Evolutionary conservation across 495 filamentous ascomycete species (phyloP).

Genomic region (Penicillium samsonianum): DNA sequence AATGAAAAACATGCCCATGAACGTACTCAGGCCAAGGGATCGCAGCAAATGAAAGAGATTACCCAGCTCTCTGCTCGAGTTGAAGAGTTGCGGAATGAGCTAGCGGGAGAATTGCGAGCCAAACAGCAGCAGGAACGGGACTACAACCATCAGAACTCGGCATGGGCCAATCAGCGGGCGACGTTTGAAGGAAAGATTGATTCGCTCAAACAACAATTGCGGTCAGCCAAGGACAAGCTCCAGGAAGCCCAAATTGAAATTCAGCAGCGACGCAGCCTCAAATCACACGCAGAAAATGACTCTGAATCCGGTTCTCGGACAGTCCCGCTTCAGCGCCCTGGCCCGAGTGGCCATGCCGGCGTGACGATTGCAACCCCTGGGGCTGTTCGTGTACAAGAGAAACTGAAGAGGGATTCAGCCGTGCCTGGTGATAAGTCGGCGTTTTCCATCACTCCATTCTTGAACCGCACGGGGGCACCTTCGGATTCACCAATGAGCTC

Average conservation of each 20-base stretch:
- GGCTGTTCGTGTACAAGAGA: conserved; percentile 58
- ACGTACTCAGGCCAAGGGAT: conserved; percentile 55
- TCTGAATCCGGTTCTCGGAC: conserved; percentile 40
- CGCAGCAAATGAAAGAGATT: conserved; percentile 47
- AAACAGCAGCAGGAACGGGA: conserved; percentile 37
- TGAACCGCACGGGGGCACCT: conserved; percentile 70
- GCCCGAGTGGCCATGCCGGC: conserved; percentile 44
- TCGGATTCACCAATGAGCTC: conserved; percentile 45
- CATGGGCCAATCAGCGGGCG: conserved; percentile 56
- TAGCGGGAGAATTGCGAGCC: conserved; percentile 47
- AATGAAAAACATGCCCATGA: conserved; percentile 71
- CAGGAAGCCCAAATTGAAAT: conserved; percentile 55
- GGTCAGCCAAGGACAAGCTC: conserved; percentile 66
- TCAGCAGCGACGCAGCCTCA: conserved; percentile 41
- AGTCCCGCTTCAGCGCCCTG: conserved; percentile 44
- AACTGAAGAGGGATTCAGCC: conserved; percentile 51
- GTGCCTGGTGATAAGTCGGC: conserved; percentile 78
- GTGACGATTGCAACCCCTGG: conserved; percentile 68
- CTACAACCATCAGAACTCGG: conserved; percentile 33
- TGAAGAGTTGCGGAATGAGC: conserved; percentile 44
- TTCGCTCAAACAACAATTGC: conserved; percentile 65
- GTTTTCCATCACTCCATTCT: conserved; percentile 90
- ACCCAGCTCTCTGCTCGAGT: conserved; percentile 41
- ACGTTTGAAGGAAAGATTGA: conserved; percentile 68
- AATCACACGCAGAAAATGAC: conserved; percentile 16